Evolutionary conservation across 2,329 filamentous ascomycete genomes (phyloP).

Genomic region (Fusarium mexicanum): DNA sequence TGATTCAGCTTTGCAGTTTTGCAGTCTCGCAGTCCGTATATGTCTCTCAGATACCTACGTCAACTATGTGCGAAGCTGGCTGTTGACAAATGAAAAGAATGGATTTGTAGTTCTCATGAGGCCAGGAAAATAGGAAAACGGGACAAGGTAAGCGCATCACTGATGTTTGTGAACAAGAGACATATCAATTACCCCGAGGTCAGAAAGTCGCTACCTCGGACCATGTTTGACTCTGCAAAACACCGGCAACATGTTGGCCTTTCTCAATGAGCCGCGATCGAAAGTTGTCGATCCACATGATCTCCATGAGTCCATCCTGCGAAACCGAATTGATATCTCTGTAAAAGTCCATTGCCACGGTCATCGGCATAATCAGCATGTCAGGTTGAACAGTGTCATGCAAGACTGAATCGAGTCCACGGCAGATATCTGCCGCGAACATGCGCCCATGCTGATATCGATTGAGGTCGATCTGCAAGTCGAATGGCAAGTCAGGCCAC

Average conservation of each 20-base stretch:
- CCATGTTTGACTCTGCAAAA: constrained; percentile 54
- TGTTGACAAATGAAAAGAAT: background rate
- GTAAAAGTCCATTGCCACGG: constrained; percentile 55
- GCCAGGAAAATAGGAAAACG: background rate
- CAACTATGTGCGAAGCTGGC: background rate
- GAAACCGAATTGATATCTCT: constrained; percentile 50
- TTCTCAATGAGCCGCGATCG: constrained; percentile 50
- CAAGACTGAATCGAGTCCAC: constrained; percentile 60
- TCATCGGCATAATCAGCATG: constrained; percentile 55
- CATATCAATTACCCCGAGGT: background rate
- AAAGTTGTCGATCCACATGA: constrained; percentile 60
- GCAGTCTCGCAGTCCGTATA: background rate
- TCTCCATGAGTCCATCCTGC: constrained; percentile 56
- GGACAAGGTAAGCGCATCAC: background rate
- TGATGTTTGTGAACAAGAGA: background rate
- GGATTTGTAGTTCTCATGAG: background rate
- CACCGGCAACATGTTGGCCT: constrained; percentile 53
- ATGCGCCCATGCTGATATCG: constrained; percentile 57
- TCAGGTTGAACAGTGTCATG: constrained; percentile 57
- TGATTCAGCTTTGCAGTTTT: background rate
- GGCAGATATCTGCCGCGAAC: constrained; percentile 60
- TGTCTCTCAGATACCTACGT: background rate
- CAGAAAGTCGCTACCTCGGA: constrained; percentile 47
- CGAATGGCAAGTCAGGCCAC: constrained; percentile 51
- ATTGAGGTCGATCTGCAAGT: constrained; percentile 53